Evolutionary conservation across 2,329 filamentous ascomycete species (phyloP).

Genomic region (Curvularia sp.): DNA sequence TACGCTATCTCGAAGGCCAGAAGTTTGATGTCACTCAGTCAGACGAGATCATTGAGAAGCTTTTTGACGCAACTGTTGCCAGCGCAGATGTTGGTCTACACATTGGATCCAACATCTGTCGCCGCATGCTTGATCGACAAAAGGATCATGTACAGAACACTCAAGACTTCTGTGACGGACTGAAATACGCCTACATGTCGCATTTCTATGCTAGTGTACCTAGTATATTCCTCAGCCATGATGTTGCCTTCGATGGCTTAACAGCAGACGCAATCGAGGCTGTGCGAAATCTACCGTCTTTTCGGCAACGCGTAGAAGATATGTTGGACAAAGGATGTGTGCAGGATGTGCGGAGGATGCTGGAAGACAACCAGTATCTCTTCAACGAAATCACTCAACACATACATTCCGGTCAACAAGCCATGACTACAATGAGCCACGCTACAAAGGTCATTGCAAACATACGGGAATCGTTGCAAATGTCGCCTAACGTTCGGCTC

Average conservation of each 20-base stretch:
- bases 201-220: slow-evolving; percentile 83
- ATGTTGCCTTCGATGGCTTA: slow-evolving; percentile 51
- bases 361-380: slow-evolving; percentile 68
- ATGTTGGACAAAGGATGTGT: slow-evolving; percentile 48
- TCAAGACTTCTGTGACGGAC: slow-evolving; percentile 72
- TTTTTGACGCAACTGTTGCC: slow-evolving; percentile 72
- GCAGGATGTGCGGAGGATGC: slow-evolving; percentile 60
- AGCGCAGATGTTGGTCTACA: slow-evolving; percentile 64
- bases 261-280: slow-evolving; percentile 71
- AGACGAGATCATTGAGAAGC: slow-evolving; percentile 72
- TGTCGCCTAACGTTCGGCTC: slow-evolving; percentile 45
- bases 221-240: slow-evolving; percentile 65
- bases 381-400: slow-evolving; percentile 52
- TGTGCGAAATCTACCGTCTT: slow-evolving; percentile 73
- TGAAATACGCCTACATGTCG: slow-evolving; percentile 85
- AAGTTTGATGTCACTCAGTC: slow-evolving; percentile 81
- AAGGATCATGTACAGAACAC: slow-evolving; percentile 79
- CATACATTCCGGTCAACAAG: slow-evolving; percentile 49
- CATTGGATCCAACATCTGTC: slow-evolving; percentile 69
- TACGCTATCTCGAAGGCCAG: slow-evolving; percentile 70
- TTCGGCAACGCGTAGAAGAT: slow-evolving; percentile 55
- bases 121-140: slow-evolving; percentile 73
- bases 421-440: slow-evolving; percentile 52
- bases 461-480: slow-evolving; percentile 51
- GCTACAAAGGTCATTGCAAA: slow-evolving; percentile 46